Evolutionary conservation across 148 eudicot genomes (phyloP).

Genomic region (Rhododendron henanense): DNA sequence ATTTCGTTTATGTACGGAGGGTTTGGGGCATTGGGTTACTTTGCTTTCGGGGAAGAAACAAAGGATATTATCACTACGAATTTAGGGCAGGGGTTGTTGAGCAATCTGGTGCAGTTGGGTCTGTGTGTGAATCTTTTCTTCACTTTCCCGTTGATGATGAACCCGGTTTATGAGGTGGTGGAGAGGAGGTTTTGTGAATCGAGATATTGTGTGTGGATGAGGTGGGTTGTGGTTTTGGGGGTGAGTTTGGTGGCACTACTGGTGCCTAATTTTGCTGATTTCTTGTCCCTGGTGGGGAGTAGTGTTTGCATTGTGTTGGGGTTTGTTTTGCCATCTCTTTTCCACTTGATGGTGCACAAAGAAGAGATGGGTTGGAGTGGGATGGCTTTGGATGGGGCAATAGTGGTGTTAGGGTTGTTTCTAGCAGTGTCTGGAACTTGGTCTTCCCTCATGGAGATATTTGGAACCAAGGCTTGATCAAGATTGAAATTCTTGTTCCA

Average conservation of each 20-base stretch:
- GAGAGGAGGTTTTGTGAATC: slow-evolving; percentile 45
- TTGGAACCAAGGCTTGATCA: slow-evolving; percentile 26
- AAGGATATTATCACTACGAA: slow-evolving; percentile 66
- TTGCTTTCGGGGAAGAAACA: slow-evolving; percentile 58
- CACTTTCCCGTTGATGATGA: slow-evolving; percentile 68
- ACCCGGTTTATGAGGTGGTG: slow-evolving; percentile 68
- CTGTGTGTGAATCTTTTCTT: slow-evolving; percentile 59
- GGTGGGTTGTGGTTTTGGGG: slow-evolving; percentile 49
- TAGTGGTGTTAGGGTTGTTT: slow-evolving; percentile 29
- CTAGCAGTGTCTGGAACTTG: slow-evolving; percentile 58
- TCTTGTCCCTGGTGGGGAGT: slow-evolving; percentile 69
- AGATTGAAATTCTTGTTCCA: background rate
- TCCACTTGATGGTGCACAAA: slow-evolving; percentile 51
- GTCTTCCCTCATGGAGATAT: slow-evolving; percentile 47
- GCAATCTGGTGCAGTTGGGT: slow-evolving; percentile 54
- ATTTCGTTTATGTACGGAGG: slow-evolving; percentile 46
- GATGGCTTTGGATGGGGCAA: slow-evolving; percentile 33
- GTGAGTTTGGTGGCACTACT: slow-evolving; percentile 45
- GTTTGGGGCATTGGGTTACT: slow-evolving; percentile 60
- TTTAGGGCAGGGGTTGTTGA: slow-evolving; percentile 48
- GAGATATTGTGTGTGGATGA: slow-evolving; percentile 46
- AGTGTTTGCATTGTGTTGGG: slow-evolving; percentile 63
- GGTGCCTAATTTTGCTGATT: slow-evolving; percentile 69
- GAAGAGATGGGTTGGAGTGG: slow-evolving; percentile 32
- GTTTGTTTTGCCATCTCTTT: slow-evolving; percentile 63